These are phyloP conservation scores for Paecilomyces variotii DNA, from an alignment of 2,329 filamentous ascomycete genomes.

Conservation along the genomic window DNA sequence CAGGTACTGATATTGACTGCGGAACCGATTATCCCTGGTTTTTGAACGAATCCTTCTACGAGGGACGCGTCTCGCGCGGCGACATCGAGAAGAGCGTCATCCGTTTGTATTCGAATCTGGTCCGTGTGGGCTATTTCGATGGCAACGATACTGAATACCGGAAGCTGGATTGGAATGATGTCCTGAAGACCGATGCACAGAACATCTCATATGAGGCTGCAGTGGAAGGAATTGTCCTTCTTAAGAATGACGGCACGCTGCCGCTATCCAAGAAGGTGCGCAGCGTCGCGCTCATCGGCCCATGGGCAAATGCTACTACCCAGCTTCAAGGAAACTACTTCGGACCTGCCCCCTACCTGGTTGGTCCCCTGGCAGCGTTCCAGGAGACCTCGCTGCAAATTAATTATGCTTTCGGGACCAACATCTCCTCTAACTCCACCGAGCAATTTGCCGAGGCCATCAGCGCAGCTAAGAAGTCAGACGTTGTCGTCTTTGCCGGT, in stretches of 20 bases:
- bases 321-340: conserved; percentile 55
- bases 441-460: conserved; percentile 25
- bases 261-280: conserved; percentile 34
- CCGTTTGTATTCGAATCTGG: conserved; percentile 43
- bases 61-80: conserved; percentile 38
- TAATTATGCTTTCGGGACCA: conserved; percentile 36
- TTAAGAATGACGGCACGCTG: conserved; percentile 47
- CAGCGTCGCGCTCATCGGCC: conserved; percentile 48
- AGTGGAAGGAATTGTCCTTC: conserved; percentile 39
- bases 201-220: conserved; percentile 49
- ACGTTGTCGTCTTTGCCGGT: conserved; percentile 33
- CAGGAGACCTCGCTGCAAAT: conserved; percentile 39
- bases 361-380: conserved; percentile 47
- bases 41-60: conserved; percentile 36
- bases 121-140: conserved; percentile 48
- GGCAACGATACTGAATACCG: conserved; percentile 39
- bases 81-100: conserved; percentile 41
- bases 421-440: conserved; percentile 20
- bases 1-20: conserved; percentile 48
- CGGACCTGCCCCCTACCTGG: conserved; percentile 49
- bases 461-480: conserved; percentile 24
- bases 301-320: conserved; percentile 50
- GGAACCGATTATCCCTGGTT: conserved; percentile 42
- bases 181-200: conserved; percentile 47
- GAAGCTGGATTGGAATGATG: conserved; percentile 46